phyloP scores from a whole-genome alignment of 495 filamentous ascomycete genomes.

The Hypoxylon rickii region DNA sequence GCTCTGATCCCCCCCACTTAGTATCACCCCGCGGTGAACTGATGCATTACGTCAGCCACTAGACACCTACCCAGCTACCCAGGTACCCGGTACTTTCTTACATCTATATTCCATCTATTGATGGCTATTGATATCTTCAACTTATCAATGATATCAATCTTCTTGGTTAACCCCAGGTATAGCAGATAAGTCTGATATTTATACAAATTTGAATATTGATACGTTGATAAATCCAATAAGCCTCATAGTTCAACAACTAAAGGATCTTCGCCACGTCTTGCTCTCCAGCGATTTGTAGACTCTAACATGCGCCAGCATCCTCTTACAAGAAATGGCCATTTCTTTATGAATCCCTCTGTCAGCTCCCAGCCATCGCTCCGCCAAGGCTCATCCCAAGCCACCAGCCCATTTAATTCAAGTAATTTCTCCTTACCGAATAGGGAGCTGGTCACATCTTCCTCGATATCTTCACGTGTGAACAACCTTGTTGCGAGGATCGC shows the following conservation, averaged over 20 bases:
- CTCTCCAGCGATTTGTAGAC: conserved; percentile 52
- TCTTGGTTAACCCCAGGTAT: no score
- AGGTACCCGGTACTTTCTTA: no score
- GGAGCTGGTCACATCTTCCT: conserved; percentile 39
- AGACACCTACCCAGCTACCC: no score
- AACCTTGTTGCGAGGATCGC: conserved; percentile 46
- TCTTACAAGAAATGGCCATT: conserved; percentile 49
- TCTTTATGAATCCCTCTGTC: conserved; percentile 44
- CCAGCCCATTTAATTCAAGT: conserved; percentile 32
- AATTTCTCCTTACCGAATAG: conserved; percentile 6
- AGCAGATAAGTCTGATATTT: no score
- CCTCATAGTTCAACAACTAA: conserved; percentile 20
- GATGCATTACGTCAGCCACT: not conserved
- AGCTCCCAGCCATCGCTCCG: conserved; percentile 50
- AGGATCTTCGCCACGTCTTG: conserved; percentile 39
- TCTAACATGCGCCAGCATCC: conserved; percentile 45
- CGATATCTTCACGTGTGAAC: conserved; percentile 54
- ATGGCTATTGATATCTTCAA: no score
- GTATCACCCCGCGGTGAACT: not conserved
- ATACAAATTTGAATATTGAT: not conserved
- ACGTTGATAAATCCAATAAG: not conserved
- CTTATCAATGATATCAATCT: no score
- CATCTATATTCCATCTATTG: no score
- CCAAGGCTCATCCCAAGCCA: conserved; percentile 55
- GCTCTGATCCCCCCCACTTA: no score